Evolutionary conservation across 129 eudicot genomes (phyloP), one percentile per base, ranked within the genome.

Genomic region (Deinandra increscens): DNA sequence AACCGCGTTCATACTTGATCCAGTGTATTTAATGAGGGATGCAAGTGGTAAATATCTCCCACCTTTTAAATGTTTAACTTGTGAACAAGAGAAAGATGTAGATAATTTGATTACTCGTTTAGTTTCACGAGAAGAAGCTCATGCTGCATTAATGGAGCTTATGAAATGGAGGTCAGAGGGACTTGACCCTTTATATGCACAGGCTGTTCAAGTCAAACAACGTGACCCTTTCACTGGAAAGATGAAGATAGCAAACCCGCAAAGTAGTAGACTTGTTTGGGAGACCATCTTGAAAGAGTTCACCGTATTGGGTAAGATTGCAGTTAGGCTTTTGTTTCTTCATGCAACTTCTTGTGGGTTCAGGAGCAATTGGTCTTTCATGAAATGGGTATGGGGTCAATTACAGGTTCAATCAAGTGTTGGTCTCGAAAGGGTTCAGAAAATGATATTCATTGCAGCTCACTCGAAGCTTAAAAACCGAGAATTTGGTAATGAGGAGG

Each of bases 111-210:
- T 91, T 3, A 91, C 89, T 0, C 76, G 95, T 38, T 37, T 91
- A 46, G 95, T 91, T 31, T 80, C 95, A 7, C 61, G 77, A 66
- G 97, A 87, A 65, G 97, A 91, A 83, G 92, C 91, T 43, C 95
- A 75, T 39, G 70, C 80, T 66, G 97, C 84, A 0, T 65, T 87
- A 45, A 91, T 81, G 89, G 97, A 91, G 69, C 89, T 91, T 14
- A 85, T 87, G 95, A 91, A 87, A 71, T 91, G 97, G 97, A 78
- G 95, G 75, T 67, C 95, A 4, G 95, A 85, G 70, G 97, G 97
- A 54, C 82, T 91, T 18, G 97, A 91, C 75, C 97, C 97, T 0
- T 64, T 91, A 23, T 91, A 91, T 33, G 95, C 97, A 9, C 95
- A 91, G 45, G 97, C 97, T 39, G 97, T 91, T 70, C 97, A 91